Base-by-base conservation (phyloP, 306 rosid species). In the Arachis hypogaea region DNA sequence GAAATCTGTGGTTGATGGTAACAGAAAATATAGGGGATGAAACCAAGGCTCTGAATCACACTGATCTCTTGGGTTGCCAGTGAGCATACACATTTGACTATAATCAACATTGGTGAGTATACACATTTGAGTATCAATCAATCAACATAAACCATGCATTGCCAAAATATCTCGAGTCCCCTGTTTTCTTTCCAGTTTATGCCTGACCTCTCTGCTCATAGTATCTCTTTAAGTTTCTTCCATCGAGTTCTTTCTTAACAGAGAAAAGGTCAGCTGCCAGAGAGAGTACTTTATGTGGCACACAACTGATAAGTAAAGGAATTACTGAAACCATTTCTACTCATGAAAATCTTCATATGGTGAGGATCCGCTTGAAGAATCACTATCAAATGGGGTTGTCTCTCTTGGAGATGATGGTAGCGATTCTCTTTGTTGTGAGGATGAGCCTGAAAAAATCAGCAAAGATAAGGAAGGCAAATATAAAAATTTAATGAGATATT, bases 261-360 rank as follows among this genome's bases (percentile, higher is more conserved):
- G 18, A 49, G 77, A 80, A 22, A 45, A 80, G 49, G 71, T 66
- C 54, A 69, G 62, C 59, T 9, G 52, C 49, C 65, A 9, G 7
- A 44, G 52, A 51, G 58, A 38, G 56, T 70, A 73, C 54, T 54
- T 52, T 41, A 73, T 54, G 60, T 18, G 2, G 57, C 68, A 33
- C 54, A 45, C 74, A 59, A 62, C 56, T 16, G 47, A 74, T 38
- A 71, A 69, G 71, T 16, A 16, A 59, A 56, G 73, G 78, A 66
- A 75, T 69, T 67, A 59, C 66, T 9, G 66, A 14, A 16, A 28
- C 74, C 38, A 69, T 66, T 75, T 77, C 82, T 83, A 87, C 65
- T 91, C 98, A 22, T 85, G 84, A 77, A 91, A 91, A 81, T 94
- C 99, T 79, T 92, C 99, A 5, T 86, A 90, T 57, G 99, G 92